phyloP scores from a whole-genome alignment of 164 flowering plant species.

The Malania oleifera region DNA sequence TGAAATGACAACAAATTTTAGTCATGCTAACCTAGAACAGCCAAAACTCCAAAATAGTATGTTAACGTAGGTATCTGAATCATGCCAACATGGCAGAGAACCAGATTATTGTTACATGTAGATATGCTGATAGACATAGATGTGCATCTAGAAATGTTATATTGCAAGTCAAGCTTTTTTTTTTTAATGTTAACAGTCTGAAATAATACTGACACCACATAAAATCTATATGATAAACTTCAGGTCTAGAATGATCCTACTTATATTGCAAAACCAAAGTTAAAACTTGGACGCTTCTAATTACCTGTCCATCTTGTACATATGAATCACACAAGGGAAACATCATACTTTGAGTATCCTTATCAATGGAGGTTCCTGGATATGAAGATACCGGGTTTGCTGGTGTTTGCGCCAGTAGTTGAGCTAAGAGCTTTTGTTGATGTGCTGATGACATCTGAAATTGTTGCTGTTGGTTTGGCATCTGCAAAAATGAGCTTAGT shows the following conservation, averaged over 20 bases:
- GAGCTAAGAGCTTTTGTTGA: not conserved
- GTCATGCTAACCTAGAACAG: too few species aligned
- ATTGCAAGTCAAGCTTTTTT: not conserved
- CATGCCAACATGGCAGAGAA: too few species aligned
- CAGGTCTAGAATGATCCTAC: not conserved
- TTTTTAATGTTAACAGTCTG: not conserved
- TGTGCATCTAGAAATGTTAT: not conserved
- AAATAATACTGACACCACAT: not conserved
- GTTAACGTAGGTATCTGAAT: too few species aligned
- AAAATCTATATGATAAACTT: not conserved
- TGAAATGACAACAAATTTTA: too few species aligned
- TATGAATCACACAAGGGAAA: conserved; percentile 2
- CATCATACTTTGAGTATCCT: not conserved
- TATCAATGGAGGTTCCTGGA: not conserved
- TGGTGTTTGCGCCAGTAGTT: not conserved
- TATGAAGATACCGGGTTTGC: not conserved
- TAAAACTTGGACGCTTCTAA: not conserved
- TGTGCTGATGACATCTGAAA: conserved; percentile 1
- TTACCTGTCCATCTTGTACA: conserved; percentile 4
- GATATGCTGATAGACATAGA: not conserved
- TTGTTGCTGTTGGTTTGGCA: conserved; percentile 4
- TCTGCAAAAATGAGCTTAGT: conserved; percentile 6
- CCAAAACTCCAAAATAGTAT: too few species aligned
- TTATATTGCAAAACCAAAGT: not conserved
- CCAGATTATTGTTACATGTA: too few species aligned